phyloP scores from a whole-genome alignment of 495 filamentous ascomycete species.

The Peziza echinospora region DNA sequence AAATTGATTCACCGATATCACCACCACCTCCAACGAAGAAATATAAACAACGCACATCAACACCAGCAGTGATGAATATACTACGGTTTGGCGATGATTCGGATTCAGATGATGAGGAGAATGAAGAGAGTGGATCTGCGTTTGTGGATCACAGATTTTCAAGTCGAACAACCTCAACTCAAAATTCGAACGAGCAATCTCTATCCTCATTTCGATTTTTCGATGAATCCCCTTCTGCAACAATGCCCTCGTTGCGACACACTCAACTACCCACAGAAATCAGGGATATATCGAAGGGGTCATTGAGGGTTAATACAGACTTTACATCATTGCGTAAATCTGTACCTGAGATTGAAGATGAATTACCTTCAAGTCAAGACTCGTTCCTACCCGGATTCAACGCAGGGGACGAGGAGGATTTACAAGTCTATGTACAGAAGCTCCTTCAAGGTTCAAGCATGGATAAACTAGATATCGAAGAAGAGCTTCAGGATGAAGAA shows the following conservation, averaged over 20 bases:
- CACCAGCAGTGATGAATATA: too few species aligned
- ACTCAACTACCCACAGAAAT: neutral
- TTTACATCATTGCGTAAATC: too few species aligned
- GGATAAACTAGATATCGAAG: neutral
- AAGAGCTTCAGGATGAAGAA: neutral
- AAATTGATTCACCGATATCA: too few species aligned
- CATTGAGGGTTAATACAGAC: neutral
- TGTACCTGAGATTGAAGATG: too few species aligned
- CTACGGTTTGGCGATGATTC: too few species aligned
- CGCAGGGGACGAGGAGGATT: neutral
- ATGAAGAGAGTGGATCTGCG: too few species aligned
- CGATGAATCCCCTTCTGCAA: neutral
- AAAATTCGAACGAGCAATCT: too few species aligned
- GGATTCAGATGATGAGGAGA: too few species aligned
- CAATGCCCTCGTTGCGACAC: neutral
- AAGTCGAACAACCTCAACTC: too few species aligned
- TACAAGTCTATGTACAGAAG: neutral
- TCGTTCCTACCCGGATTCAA: neutral
- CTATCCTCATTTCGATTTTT: neutral
- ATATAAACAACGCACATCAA: too few species aligned
- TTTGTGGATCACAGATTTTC: too few species aligned
- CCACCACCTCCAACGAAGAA: too few species aligned
- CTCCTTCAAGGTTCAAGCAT: neutral
- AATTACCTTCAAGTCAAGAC: neutral
- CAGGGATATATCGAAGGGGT: neutral